A percentile compares a stretch with the other conserved stretches of the same genome.
Conservation (phyloP, 148 eudicot genomes). For the Rhododendron mucronatum region DNA sequence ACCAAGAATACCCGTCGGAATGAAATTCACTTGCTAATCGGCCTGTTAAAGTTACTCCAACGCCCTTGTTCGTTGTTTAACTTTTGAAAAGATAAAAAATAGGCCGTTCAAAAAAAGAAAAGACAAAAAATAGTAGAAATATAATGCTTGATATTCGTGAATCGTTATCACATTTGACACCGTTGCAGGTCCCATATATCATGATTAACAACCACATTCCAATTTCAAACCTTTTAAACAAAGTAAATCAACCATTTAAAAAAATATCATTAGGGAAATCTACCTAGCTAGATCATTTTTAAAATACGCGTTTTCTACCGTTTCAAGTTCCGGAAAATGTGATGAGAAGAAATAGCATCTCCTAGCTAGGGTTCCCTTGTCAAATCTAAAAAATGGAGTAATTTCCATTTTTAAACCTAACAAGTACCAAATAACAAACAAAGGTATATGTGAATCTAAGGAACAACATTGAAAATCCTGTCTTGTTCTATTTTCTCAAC, state of each 20-base stretch:
- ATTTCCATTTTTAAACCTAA: neutral
- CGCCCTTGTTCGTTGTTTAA: neutral
- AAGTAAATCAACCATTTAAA: neutral
- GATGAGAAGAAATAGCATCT: neutral
- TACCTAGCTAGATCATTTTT: neutral
- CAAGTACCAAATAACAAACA: neutral
- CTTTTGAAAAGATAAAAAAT: neutral
- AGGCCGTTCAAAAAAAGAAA: too few relatives aligned
- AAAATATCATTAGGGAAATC: neutral
- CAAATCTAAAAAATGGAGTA: neutral
- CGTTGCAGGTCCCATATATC: neutral
- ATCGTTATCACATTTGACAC: neutral
- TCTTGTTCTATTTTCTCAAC: constrained; percentile 4
- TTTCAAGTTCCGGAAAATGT: neutral
- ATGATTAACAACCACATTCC: neutral
- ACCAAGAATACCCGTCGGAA: neutral
- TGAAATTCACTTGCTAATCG: neutral
- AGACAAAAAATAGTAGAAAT: neutral
- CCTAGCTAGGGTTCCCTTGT: neutral
- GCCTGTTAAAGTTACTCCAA: neutral
- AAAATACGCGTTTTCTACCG: neutral
- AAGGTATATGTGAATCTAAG: neutral
- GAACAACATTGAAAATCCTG: constrained; percentile 9
- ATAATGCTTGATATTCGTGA: neutral
- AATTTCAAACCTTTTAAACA: neutral